phyloP scores from a whole-genome alignment of 75 land plant genomes.

The Isoetes taiwanensis region DNA sequence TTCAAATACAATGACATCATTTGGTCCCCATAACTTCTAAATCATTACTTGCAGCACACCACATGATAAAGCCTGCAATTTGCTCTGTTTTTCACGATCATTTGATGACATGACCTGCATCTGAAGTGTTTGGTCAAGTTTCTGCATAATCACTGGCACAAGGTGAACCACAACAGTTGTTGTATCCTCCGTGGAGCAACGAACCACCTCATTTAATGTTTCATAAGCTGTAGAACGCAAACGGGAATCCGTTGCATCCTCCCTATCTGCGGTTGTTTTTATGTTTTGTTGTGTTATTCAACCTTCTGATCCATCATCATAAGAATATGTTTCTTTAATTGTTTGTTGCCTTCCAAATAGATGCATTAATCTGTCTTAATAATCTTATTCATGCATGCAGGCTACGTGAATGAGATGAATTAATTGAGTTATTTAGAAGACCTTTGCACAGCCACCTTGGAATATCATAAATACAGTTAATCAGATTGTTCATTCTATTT shows the following conservation, averaged over 20 bases:
- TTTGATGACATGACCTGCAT: not conserved
- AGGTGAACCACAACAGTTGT: not conserved
- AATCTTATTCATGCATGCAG: no score
- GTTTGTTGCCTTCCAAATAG: no score
- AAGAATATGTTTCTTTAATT: no score
- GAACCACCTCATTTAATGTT: slow-evolving; percentile 3
- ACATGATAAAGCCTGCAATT: not conserved
- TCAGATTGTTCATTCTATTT: no score
- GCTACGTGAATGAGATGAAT: no score
- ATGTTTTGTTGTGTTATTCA: no score
- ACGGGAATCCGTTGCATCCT: slow-evolving; percentile 3
- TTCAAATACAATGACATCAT: not conserved
- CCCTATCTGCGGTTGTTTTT: not conserved
- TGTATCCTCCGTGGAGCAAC: slow-evolving; percentile 5
- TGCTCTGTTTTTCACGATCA: not conserved
- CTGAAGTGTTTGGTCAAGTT: not conserved
- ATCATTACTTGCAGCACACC: not conserved
- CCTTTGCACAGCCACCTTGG: no score
- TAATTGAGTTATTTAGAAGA: no score
- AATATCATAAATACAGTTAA: no score
- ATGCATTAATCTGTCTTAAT: no score
- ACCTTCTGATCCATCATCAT: no score
- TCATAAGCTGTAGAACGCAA: not conserved
- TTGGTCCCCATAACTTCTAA: not conserved
- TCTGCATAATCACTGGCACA: slow-evolving; percentile 1